Percentiles rank a stretch among this genome's conserved stretches.
Conservation (phyloP, 495 filamentous ascomycete genomes). For the Xylaria venustula region DNA sequence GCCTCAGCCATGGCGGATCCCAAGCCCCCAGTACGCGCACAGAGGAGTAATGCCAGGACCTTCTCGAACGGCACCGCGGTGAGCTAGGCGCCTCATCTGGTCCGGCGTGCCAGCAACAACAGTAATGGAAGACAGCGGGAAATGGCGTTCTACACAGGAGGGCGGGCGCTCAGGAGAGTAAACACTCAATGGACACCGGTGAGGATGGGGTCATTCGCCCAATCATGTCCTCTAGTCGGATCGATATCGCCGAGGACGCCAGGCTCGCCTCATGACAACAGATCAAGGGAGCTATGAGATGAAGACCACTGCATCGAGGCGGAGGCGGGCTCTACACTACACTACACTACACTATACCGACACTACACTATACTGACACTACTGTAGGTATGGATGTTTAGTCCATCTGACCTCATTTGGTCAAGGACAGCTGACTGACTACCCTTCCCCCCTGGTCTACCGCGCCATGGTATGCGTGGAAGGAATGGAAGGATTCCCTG, state of each 20-base stretch:
- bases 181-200: too few relatives aligned
- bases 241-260: neutral
- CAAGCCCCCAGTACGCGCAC: neutral
- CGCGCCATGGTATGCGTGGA: constrained; percentile 15
- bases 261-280: neutral
- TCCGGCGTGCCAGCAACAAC: neutral
- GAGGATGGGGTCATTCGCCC: too few relatives aligned
- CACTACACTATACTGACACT: too few relatives aligned
- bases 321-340: neutral
- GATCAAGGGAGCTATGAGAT: neutral
- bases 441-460: neutral
- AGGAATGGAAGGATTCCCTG: constrained; percentile 1
- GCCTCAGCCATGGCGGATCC: neutral
- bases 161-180: neutral
- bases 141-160: neutral
- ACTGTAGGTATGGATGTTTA: too few relatives aligned
- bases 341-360: too few relatives aligned
- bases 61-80: neutral
- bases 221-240: neutral
- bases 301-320: neutral
- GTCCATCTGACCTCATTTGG: neutral
- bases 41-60: neutral
- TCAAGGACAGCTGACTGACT: neutral
- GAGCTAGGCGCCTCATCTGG: neutral
- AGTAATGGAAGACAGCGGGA: neutral